Base-by-base conservation (phyloP, 2,329 filamentous ascomycete species). In the Diplodia sapinea region DNA sequence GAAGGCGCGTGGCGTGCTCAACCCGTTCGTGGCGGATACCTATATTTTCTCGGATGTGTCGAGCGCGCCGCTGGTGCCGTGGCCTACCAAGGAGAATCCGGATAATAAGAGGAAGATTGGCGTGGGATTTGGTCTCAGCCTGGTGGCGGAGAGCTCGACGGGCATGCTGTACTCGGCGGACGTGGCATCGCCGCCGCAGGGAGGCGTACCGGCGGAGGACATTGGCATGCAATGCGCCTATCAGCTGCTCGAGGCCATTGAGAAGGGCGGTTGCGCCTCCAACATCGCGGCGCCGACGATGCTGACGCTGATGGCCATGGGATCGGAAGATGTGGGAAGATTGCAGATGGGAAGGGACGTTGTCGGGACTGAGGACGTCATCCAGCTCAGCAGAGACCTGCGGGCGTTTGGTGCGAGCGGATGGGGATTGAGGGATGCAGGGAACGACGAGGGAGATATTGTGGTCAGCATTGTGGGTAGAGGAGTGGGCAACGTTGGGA, bases 291-390 rank as follows among this genome's bases (percentile, higher is more conserved):
- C 89, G 5, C 84, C 87, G 3, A 94, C 90, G 0, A 85, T 97
- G 71, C 79, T 99, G 65, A 91, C 89, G 20, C 83, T 99, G 70
- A 99, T 99, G 95, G 93, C 94, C 40, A 98, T 99, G 95, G 95
- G 95, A 0, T 92, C 91, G 0, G 95, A 98, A 77, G 95, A 99
- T 78, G 93, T 99, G 15, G 95, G 95, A 4, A 87, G 95, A 68
- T 79, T 99, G 71, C 87, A 92, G 70, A 77, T 99, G 68, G 93
- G 94, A 38, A 89, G 88, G 73, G 91, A 94, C 56, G 88, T 97
- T 0, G 80, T 98, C 55, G 94, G 89, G 0, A 91, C 89, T 2
- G 92, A 97, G 76, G 90, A 92, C 69, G 83, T 93, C 65, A 86
- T 99, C 67, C 88, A 88, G 61, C 81, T 97, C 65, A 94, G 92